Evolutionary conservation across 192 early-diverging fungal genomes (phyloP), one percentile per base, ranked within the genome.

Genomic region (Rhizoclosmatium globosum): DNA sequence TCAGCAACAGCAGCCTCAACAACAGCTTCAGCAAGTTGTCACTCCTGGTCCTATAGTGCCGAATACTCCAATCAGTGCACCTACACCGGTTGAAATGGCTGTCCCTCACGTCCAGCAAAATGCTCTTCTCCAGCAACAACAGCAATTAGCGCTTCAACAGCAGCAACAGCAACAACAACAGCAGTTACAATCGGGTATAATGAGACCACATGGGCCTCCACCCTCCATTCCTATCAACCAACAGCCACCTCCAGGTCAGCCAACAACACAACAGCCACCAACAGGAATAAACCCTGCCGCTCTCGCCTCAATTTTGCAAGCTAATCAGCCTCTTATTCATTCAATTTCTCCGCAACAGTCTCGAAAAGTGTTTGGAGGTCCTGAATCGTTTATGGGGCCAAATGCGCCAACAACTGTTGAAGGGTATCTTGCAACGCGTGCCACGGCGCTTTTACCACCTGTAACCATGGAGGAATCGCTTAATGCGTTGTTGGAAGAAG

Each of bases 281-380:
- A 57, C 56, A 57, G 21, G 56, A 57, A 57, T 13, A 57, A 57
- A n/a, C 56, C 21, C 15, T n/a, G 21, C 56, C 11, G 64, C 11
- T 17, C 64, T n/a, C 64, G 13, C 64, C 11, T 21, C 64, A 31
- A 31, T 31, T 31, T 31, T 31, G 31, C 31, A 31, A 31, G 31
- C 31, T 31, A 31, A 31, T 31, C 31, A n/a, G 13, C 46, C 67
- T 11, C 6, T 74, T 19, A 46, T 60, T 1, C 73, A 74, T 7
- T 42, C 13, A 21, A 15, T 43, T 11, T 21, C 45, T 9, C 73
- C 73, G 38, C 73, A 74, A 56, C 73, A 74, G 62, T 60, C 53
- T 31, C 73, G 73, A 42, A 43, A 42, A 50, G 7, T 74, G 17
- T 74, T 74, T 74, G 73, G 73, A 9, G 73, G 73, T 6, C 41